These are phyloP conservation scores for Babjeviella inositovora DNA, from an alignment of 805 yeast genomes.

Conservation along the genomic window DNA sequence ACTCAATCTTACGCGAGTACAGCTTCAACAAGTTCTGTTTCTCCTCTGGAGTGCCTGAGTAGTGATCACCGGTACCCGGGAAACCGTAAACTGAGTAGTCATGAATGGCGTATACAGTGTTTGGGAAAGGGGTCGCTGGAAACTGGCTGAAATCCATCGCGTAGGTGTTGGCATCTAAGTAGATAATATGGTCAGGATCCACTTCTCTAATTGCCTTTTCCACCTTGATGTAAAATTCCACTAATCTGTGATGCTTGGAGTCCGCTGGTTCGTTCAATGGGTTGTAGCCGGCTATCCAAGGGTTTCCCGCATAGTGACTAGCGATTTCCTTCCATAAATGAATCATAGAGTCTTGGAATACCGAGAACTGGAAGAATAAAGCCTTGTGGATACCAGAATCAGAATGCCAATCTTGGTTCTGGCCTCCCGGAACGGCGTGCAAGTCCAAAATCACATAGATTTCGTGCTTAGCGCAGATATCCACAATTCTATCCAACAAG, in stretches of 20 bases:
- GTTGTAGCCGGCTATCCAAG: slow-evolving; percentile 38
- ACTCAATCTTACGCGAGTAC: slow-evolving; percentile 25
- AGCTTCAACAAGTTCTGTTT: slow-evolving; percentile 15
- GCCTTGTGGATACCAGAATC: slow-evolving; percentile 30
- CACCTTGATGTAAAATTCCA: slow-evolving; percentile 17
- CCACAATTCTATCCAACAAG: slow-evolving; percentile 21
- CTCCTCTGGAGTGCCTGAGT: slow-evolving; percentile 17
- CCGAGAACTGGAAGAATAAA: slow-evolving; percentile 30
- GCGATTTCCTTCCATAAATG: slow-evolving; percentile 29
- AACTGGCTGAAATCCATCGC: slow-evolving; percentile 32
- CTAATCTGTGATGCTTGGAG: slow-evolving; percentile 20
- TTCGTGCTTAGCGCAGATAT: slow-evolving; percentile 25
- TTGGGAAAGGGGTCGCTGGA: slow-evolving; percentile 18
- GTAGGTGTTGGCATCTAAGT: slow-evolving; percentile 32
- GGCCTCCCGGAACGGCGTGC: slow-evolving; percentile 36
- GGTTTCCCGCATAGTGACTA: slow-evolving; percentile 23
- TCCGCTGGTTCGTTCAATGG: slow-evolving; percentile 37
- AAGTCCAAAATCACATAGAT: slow-evolving; percentile 31
- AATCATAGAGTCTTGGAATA: slow-evolving; percentile 26
- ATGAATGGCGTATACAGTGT: slow-evolving; percentile 32
- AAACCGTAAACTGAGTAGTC: slow-evolving; percentile 28
- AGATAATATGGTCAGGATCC: slow-evolving; percentile 31
- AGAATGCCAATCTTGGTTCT: slow-evolving; percentile 37
- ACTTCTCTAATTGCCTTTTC: slow-evolving; percentile 21
- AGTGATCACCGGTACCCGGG: slow-evolving; percentile 17